phyloP scores from a whole-genome alignment of 257 asterid species.

The Vinca minor region DNA sequence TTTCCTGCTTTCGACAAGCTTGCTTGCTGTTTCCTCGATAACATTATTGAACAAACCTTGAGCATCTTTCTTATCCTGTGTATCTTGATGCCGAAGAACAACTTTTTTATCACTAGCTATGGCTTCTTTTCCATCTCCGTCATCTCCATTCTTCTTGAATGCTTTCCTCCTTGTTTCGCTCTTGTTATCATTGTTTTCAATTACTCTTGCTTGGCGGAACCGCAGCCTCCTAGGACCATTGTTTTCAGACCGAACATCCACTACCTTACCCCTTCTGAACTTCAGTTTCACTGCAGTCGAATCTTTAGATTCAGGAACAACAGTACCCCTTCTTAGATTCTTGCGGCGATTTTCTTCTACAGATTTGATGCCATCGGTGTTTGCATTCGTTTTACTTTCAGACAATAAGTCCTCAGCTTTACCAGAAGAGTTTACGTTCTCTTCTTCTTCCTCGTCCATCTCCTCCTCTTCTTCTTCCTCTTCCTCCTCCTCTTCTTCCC shows the following conservation, averaged over 20 bases:
- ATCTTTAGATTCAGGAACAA: conserved; percentile 29
- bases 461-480: conserved; percentile 15
- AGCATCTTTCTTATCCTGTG: conserved; percentile 60
- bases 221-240: conserved; percentile 49
- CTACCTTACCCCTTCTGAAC: conserved; percentile 63
- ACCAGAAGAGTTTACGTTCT: not conserved
- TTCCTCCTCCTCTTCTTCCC: conserved; percentile 6
- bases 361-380: conserved; percentile 16
- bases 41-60: conserved; percentile 65
- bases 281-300: conserved; percentile 42
- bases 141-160: conserved; percentile 32
- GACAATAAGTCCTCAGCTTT: conserved; percentile 14
- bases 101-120: conserved; percentile 32
- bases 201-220: conserved; percentile 43
- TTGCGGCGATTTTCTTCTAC: conserved; percentile 25
- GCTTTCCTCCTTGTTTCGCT: conserved; percentile 33
- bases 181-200: conserved; percentile 29
- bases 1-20: conserved; percentile 69
- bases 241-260: conserved; percentile 50
- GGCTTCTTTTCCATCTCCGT: conserved; percentile 15
- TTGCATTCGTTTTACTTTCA: not conserved
- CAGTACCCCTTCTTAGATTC: conserved; percentile 28
- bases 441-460: conserved; percentile 1
- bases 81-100: conserved; percentile 57
- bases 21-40: conserved; percentile 82